A percentile compares a stretch with the other conserved stretches of the same genome.
Conservation (phyloP, 768 basidiomycete genomes). For the Mycena haematopus region DNA sequence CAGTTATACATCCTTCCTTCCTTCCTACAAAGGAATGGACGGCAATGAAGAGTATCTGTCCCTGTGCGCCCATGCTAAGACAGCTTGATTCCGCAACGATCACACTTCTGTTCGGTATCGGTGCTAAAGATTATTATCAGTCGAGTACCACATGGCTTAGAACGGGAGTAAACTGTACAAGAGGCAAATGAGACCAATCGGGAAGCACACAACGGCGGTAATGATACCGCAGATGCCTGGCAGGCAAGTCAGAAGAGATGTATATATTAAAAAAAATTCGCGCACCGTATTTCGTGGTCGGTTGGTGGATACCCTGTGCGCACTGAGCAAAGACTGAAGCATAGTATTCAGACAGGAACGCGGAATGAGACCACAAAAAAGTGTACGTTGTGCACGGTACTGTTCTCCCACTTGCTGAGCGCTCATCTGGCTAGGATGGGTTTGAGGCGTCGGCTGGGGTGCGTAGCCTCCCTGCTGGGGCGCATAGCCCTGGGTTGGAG, state of each 20-base stretch:
- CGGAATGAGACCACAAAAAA: slow-evolving; percentile 5
- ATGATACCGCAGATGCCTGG: slow-evolving; percentile 30
- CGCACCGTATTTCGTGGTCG: slow-evolving; percentile 32
- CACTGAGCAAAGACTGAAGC: slow-evolving; percentile 34
- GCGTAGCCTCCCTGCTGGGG: slow-evolving; percentile 16
- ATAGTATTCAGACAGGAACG: neutral
- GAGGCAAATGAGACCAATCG: slow-evolving; percentile 37
- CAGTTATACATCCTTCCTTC: too few relatives aligned
- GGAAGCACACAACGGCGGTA: slow-evolving; percentile 35
- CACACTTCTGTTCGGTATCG: slow-evolving; percentile 40
- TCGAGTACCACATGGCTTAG: slow-evolving; percentile 22
- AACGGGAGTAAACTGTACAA: slow-evolving; percentile 34
- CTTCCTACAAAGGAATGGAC: neutral
- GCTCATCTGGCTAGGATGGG: slow-evolving; percentile 12
- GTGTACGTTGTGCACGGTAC: slow-evolving; percentile 34
- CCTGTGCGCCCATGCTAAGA: slow-evolving; percentile 6
- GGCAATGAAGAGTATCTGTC: too few relatives aligned
- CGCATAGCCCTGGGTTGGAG: slow-evolving; percentile 16
- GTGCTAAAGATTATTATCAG: slow-evolving; percentile 28
- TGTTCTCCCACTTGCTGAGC: slow-evolving; percentile 34
- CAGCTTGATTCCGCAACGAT: slow-evolving; percentile 40
- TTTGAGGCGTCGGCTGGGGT: slow-evolving; percentile 22
- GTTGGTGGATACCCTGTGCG: slow-evolving; percentile 34
- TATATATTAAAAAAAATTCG: neutral
- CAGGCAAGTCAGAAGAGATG: neutral